Base-by-base conservation (phyloP, 2,329 filamentous ascomycete species). In the Cryphonectria carpinicola region DNA sequence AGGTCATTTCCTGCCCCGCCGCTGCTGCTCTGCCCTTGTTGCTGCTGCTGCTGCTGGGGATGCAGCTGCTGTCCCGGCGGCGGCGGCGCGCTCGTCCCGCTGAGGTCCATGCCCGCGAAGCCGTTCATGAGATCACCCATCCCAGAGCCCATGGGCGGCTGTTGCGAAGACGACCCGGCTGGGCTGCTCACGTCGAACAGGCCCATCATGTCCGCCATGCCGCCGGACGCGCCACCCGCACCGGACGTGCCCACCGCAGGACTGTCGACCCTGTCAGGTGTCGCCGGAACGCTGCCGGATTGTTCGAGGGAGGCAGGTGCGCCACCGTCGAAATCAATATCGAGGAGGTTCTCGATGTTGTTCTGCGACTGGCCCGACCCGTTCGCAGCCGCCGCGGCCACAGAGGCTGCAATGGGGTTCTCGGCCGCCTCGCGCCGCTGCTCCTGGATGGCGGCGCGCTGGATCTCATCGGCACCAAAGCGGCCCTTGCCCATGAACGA, bases 401-500 rank as follows among this genome's bases (percentile, higher is more conserved):
- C 93, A 0, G 93, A 92, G 0, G 94, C 95, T 0, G 95, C 95
- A 75, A 98, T 93, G 1, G 96, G 95, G 80, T 98, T 98, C 76
- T 98, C 96, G 73, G 90, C 92, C 0, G 93, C 93, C 76, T 98
- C 94, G 81, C 98, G 90, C 74, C 93, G 89, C 84, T 97, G 94
- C 83, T 99, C 96, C 84, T 97, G 95, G 79, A 99, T 97, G 72
- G 96, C 96, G 66, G 95, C 95, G 75, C 92, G 92, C 82, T 98
- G 96, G 78, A 99, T 94, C 72, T 93, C 94, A 80, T 97, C 95
- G 65, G 96, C 95, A 52, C 95, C 96, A 76, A 93, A 98, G 61
- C 95, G 91, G 58, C 96, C 96, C 82, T 97, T 94, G 75, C 96
- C 96, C 70, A 99, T 92, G 81, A 99, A 99, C n/a, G 95, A 94